These are phyloP conservation scores for Odontarrhena argentea DNA, from an alignment of 345 rosid species.

Conservation along the genomic window DNA sequence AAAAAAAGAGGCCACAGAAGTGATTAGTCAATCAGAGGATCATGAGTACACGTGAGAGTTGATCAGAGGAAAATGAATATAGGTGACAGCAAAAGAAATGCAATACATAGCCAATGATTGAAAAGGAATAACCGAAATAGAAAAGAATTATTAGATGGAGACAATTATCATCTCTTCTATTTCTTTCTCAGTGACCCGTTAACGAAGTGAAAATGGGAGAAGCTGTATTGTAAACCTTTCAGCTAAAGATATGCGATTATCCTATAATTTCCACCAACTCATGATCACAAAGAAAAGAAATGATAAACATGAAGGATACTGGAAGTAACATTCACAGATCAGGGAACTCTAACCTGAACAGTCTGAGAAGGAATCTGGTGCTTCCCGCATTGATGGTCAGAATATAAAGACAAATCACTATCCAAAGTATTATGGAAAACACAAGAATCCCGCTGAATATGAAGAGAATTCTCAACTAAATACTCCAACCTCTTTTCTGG, in stretches of 20 bases:
- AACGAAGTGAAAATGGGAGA: conserved; percentile 18
- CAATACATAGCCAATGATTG: conserved; percentile 26
- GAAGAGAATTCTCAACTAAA: conserved; percentile 69
- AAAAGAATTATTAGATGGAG: conserved; percentile 22
- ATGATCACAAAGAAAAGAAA: conserved; percentile 22
- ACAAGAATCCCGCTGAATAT: conserved; percentile 63
- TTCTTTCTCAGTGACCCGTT: conserved; percentile 10
- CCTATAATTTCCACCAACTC: conserved; percentile 13
- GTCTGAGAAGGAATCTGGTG: conserved; percentile 69
- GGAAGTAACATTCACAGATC: conserved; percentile 22
- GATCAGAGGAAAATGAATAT: conserved; percentile 9
- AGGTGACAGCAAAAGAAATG: not conserved
- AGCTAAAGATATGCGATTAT: conserved; percentile 24
- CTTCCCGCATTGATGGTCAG: conserved; percentile 68
- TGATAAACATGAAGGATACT: conserved; percentile 2
- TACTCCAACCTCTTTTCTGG: conserved; percentile 73
- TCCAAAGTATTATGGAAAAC: conserved; percentile 61
- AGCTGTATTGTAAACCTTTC: conserved; percentile 16
- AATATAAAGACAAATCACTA: conserved; percentile 61
- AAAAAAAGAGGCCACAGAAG: conserved; percentile 23
- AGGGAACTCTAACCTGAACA: conserved; percentile 56
- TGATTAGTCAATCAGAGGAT: conserved; percentile 19
- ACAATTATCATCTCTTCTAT: conserved; percentile 27
- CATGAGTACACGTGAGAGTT: conserved; percentile 8
- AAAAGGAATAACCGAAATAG: conserved; percentile 19